A percentile compares a stretch with the other conserved stretches of the same genome.
These are phyloP conservation scores for Suillus bovinus DNA, from an alignment of 768 basidiomycete species.

Conservation along the genomic window DNA sequence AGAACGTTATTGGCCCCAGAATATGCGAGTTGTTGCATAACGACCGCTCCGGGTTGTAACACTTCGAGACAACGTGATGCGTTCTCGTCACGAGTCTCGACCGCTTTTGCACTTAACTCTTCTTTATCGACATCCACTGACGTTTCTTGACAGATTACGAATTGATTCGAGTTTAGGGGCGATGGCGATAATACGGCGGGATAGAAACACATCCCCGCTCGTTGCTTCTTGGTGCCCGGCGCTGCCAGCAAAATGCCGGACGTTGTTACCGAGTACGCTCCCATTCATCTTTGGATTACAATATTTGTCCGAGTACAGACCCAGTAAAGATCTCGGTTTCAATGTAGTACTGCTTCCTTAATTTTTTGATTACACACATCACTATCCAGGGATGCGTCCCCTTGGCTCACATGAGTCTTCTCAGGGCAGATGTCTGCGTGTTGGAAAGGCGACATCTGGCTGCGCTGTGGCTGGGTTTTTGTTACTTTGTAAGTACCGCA, in stretches of 20 bases:
- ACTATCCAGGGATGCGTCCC: background rate
- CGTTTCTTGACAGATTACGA: background rate
- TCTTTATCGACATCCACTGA: background rate
- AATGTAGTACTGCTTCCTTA: background rate
- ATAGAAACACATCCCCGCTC: background rate
- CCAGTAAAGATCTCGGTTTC: background rate
- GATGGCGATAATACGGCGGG: background rate
- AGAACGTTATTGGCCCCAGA: background rate
- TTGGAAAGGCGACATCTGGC: background rate
- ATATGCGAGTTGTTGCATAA: background rate
- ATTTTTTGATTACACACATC: background rate
- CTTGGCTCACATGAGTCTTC: constrained; percentile 1
- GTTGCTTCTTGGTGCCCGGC: background rate
- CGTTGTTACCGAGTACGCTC: background rate
- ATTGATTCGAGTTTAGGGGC: background rate
- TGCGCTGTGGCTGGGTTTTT: background rate
- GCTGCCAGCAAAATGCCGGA: background rate
- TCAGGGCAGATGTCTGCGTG: background rate
- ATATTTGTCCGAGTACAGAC: background rate
- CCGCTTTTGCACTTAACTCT: background rate
- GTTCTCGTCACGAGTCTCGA: background rate
- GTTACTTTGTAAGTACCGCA: background rate
- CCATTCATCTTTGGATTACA: constrained; percentile 1
- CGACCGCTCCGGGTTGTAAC: background rate
- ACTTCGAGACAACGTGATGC: background rate